Evolutionary conservation across 768 basidiomycete species (phyloP).

Genomic region (Mrakia blollopis): DNA sequence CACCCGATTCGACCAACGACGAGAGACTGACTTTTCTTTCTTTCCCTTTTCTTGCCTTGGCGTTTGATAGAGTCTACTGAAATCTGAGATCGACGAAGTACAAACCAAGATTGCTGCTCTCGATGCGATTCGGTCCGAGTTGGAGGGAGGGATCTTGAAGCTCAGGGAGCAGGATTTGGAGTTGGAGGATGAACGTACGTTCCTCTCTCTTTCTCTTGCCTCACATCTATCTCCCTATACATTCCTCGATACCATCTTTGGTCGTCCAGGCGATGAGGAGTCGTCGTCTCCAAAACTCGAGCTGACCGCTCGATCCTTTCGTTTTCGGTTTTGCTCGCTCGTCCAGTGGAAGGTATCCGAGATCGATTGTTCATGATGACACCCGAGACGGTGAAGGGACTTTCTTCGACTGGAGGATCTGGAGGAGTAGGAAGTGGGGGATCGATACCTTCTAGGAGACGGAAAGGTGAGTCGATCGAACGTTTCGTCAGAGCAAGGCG

Average conservation of each 20-base stretch:
- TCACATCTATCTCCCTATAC: background rate
- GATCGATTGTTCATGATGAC: conserved; percentile 48
- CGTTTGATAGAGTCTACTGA: conserved; percentile 63
- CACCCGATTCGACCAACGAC: background rate
- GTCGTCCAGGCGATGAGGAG: background rate
- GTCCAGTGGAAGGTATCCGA: conserved; percentile 76
- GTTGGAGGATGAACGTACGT: conserved; percentile 88
- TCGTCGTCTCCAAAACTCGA: background rate
- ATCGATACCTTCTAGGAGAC: conserved; percentile 17
- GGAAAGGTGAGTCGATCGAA: conserved; percentile 30
- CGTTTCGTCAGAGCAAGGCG: background rate
- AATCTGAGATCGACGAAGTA: conserved; percentile 82
- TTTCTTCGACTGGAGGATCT: background rate
- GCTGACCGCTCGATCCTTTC: background rate
- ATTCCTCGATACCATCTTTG: too few relatives aligned
- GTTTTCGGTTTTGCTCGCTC: background rate
- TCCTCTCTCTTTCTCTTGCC: background rate
- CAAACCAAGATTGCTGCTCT: conserved; percentile 81
- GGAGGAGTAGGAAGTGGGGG: background rate
- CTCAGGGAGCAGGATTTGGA: conserved; percentile 93
- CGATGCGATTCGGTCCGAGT: conserved; percentile 68
- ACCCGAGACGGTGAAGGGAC: background rate
- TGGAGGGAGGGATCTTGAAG: conserved; percentile 76
- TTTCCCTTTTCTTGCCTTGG: conserved; percentile 3
- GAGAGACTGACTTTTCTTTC: background rate